Evolutionary conservation across 2,329 filamentous ascomycete species (phyloP), one percentile per base, ranked within the genome.

Genomic region (Fusarium ramigenum): DNA sequence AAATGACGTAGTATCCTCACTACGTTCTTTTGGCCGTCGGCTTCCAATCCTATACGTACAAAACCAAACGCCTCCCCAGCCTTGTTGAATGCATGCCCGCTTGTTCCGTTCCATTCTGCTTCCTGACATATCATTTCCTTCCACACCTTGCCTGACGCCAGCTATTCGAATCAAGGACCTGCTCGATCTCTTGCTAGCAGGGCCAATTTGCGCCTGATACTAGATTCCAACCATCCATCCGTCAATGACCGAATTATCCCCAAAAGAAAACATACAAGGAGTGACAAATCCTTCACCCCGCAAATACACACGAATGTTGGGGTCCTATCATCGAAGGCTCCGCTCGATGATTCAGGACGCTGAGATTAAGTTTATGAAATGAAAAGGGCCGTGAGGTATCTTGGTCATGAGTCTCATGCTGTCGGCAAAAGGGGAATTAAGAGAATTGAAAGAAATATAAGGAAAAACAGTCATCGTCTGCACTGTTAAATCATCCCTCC

Each of bases 401-500:
- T 66, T 75, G 43, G 65, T 78, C 73, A 58, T 71, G 53, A 73
- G 68, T 75, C 67, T 73, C 68, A 52, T 66, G 56, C 63, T 69
- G 28, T 61, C 23, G 60, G 49, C 46, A 67, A 63, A 73, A 59
- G 43, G 43, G 49, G 40, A 54, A 76, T 73, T 67, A 66, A 63
- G 43, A 66, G 59, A 74, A 70, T 52, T 54, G 62, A 75, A 66
- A 50, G 32, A 60, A 42, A 54, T 54, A 39, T 71, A 60, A 61
- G 47, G 36, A 37, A 37, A 62, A 62, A 69, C 58, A 42, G 54
- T 53, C 21, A 59, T 21, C 61, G 15, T 36, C 63, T 46, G 39
- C 47, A 50, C 46, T 37, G 66, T 82, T 76, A 87, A 66, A 87
- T 86, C 84, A 87, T 85, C 57, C 85, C 85, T 28, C 85, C 85